Evolutionary conservation across 2,329 filamentous ascomycete species (phyloP).

Genomic region (Zopfia rhizophila): DNA sequence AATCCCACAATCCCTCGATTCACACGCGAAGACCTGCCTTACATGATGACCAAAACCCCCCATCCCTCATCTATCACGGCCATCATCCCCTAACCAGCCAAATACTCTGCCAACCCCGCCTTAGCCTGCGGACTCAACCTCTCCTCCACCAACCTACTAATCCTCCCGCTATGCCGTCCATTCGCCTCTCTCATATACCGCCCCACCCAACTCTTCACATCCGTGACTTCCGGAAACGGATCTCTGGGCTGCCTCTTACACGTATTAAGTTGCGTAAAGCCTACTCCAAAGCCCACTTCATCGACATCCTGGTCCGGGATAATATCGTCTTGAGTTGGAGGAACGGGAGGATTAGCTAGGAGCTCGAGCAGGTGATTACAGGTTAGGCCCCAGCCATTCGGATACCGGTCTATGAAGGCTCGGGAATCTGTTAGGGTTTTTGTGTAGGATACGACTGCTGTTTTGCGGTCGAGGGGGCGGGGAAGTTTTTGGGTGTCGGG

Average conservation of each 20-base stretch:
- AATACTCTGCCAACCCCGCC: slow-evolving; percentile 50
- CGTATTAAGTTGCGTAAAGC: slow-evolving; percentile 92
- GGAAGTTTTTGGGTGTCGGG: slow-evolving; percentile 89
- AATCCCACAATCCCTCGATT: no score
- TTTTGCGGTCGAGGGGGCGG: slow-evolving; percentile 89
- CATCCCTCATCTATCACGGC: no score
- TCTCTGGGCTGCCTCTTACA: slow-evolving; percentile 80
- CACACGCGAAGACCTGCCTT: no score
- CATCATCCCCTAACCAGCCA: no score
- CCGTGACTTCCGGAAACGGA: slow-evolving; percentile 85
- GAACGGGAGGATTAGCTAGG: slow-evolving; percentile 86
- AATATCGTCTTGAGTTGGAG: slow-evolving; percentile 73
- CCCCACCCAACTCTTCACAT: slow-evolving; percentile 85
- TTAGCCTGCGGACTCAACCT: slow-evolving; percentile 64
- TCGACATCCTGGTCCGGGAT: slow-evolving; percentile 92
- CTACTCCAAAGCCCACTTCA: slow-evolving; percentile 92
- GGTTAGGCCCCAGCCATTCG: slow-evolving; percentile 86
- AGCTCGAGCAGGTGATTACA: slow-evolving; percentile 90
- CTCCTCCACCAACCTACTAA: slow-evolving; percentile 77
- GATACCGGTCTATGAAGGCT: slow-evolving; percentile 77
- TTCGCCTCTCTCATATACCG: slow-evolving; percentile 82
- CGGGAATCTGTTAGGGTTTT: slow-evolving; percentile 90
- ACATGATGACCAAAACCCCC: no score
- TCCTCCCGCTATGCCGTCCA: slow-evolving; percentile 73
- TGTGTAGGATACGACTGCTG: slow-evolving; percentile 90